Evolutionary conservation across 495 filamentous ascomycete genomes (phyloP).

Genomic region (Lasiosphaeris hirsuta): DNA sequence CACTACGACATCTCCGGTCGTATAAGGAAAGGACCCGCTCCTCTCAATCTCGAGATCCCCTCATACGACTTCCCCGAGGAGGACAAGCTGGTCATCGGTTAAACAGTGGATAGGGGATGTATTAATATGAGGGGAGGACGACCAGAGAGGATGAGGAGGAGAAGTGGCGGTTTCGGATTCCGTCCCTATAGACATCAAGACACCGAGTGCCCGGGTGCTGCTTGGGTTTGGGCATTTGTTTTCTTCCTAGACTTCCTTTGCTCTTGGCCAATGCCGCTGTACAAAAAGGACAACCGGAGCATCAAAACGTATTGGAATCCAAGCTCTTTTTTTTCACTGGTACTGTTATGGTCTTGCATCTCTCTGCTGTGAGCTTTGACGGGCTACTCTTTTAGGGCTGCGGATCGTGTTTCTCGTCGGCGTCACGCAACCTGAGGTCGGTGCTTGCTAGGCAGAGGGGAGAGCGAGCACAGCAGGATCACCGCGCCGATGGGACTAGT

Average conservation of each 20-base stretch:
- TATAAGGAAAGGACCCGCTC: constrained; percentile 91
- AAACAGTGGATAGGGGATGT: constrained; percentile 28
- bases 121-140: constrained; percentile 19
- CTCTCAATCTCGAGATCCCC: constrained; percentile 95
- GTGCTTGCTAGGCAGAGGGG: neutral
- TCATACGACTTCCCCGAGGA: constrained; percentile 83
- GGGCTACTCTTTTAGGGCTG: neutral
- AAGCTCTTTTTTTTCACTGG: neutral
- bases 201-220: constrained; percentile 13
- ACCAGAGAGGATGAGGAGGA: constrained; percentile 13
- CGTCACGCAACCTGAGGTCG: neutral
- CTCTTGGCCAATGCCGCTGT: constrained; percentile 18
- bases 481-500: neutral
- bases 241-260: constrained; percentile 10
- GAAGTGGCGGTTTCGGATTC: constrained; percentile 13
- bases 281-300: constrained; percentile 18
- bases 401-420: neutral
- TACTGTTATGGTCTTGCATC: too few relatives aligned
- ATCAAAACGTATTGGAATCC: constrained; percentile 12
- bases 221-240: constrained; percentile 16
- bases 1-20: constrained; percentile 99
- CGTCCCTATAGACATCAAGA: constrained; percentile 22
- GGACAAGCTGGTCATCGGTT: constrained; percentile 77
- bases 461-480: neutral
- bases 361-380: neutral